Percentiles rank a stretch among this genome's conserved stretches.
These are phyloP conservation scores for Lactarius hatsudake DNA, from an alignment of 768 basidiomycete species.

Conservation along the genomic window DNA sequence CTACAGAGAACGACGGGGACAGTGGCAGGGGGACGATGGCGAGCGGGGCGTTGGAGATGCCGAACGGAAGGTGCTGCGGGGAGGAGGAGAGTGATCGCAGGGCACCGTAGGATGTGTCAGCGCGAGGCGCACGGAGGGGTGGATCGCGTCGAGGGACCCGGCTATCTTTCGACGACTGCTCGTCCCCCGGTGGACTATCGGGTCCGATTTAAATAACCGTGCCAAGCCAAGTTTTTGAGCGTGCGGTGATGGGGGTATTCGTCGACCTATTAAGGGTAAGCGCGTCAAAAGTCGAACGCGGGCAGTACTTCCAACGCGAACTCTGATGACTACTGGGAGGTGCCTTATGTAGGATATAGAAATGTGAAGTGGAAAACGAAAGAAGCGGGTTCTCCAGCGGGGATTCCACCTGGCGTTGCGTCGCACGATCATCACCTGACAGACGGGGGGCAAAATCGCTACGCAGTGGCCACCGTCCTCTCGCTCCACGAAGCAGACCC, in stretches of 20 bases:
- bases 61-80: too few species aligned
- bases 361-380: slow-evolving; percentile 9
- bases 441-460: not conserved
- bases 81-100: too few species aligned
- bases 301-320: slow-evolving; percentile 4
- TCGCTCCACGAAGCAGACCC: slow-evolving; percentile 5
- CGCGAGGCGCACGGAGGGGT: not conserved
- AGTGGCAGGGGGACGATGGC: too few species aligned
- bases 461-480: not conserved
- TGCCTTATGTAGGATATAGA: not conserved
- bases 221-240: not conserved
- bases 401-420: not conserved
- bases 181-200: not conserved
- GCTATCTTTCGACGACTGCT: not conserved
- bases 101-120: not conserved
- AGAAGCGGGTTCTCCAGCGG: not conserved
- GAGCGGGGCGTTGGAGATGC: too few species aligned
- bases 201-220: not conserved
- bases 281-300: not conserved
- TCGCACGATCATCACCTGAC: not conserved
- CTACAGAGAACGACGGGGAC: too few species aligned
- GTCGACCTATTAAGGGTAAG: slow-evolving; percentile 10
- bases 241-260: not conserved
- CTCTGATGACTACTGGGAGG: not conserved
- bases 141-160: slow-evolving; percentile 8